Percentiles rank a stretch among this genome's conserved stretches.
These are phyloP conservation scores for Liquidambar formosana DNA, from an alignment of 164 flowering plant genomes.

Conservation along the genomic window DNA sequence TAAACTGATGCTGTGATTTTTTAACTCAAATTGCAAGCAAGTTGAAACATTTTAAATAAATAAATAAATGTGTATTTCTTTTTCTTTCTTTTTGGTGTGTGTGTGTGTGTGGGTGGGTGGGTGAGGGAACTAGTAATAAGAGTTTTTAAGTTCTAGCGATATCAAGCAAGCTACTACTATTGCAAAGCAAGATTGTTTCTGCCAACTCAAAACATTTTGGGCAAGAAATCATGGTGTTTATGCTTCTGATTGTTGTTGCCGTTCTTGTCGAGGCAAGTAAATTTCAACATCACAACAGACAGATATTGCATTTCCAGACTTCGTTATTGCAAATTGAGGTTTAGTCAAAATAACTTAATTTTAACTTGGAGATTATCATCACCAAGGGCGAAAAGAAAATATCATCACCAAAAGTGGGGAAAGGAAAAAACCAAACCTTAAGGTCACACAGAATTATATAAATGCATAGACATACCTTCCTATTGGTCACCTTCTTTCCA, in stretches of 20 bases:
- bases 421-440: background rate
- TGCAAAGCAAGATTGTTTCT: background rate
- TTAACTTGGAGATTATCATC: background rate
- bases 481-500: constrained; percentile 61
- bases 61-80: too few relatives aligned
- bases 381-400: too few relatives aligned
- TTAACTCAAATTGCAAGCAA: background rate
- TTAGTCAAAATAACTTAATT: background rate
- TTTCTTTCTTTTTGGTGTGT: too few relatives aligned
- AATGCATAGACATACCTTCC: constrained; percentile 58
- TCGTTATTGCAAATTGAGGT: background rate
- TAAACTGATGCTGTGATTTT: background rate
- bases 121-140: background rate
- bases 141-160: background rate
- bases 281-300: too few relatives aligned
- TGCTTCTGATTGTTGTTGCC: too few relatives aligned
- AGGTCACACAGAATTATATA: background rate
- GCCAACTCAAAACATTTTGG: background rate
- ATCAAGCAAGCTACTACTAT: background rate
- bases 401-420: background rate
- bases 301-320: too few relatives aligned
- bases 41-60: background rate
- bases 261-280: too few relatives aligned
- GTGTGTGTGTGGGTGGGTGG: too few relatives aligned
- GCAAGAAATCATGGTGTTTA: background rate